Conservation (phyloP, 106 monocot species). For the Dioscorea dumetorum region DNA sequence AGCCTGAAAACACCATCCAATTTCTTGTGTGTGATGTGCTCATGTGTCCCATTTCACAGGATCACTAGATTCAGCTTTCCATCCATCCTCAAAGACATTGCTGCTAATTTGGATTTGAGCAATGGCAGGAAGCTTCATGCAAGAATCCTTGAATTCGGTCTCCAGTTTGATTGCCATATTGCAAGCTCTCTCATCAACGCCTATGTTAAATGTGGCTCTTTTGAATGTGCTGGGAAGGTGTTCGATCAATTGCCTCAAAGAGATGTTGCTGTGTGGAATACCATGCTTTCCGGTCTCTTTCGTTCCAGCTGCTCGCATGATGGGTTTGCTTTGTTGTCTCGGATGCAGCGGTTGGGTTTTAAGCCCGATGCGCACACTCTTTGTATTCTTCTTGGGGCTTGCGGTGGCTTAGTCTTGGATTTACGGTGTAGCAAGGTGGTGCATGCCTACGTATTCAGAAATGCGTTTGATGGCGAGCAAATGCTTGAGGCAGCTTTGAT, state of each 20-base stretch:
- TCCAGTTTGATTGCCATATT: slow-evolving; percentile 26
- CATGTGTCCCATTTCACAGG: not conserved
- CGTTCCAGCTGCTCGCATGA: not conserved
- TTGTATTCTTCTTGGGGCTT: slow-evolving; percentile 21
- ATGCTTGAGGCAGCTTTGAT: slow-evolving; percentile 23
- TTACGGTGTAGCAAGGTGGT: slow-evolving; percentile 3
- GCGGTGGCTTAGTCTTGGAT: slow-evolving; percentile 3
- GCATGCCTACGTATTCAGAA: slow-evolving; percentile 24
- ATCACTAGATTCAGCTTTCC: slow-evolving; percentile 15
- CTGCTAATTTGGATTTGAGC: slow-evolving; percentile 10
- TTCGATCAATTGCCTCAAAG: slow-evolving; percentile 22
- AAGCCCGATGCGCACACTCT: slow-evolving; percentile 19
- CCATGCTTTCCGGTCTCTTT: slow-evolving; percentile 19
- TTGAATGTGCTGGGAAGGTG: slow-evolving; percentile 14
- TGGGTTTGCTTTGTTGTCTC: slow-evolving; percentile 4
- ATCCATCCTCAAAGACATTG: slow-evolving; percentile 22
- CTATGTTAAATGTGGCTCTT: slow-evolving; percentile 19
- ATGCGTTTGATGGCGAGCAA: slow-evolving; percentile 3
- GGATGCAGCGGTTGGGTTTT: slow-evolving; percentile 19
- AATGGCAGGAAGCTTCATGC: slow-evolving; percentile 27
- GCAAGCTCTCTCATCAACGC: slow-evolving; percentile 32
- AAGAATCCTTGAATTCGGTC: slow-evolving; percentile 12
- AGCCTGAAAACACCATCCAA: no score
- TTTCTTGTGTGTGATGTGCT: no score
- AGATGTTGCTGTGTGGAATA: slow-evolving; percentile 27